Base-by-base conservation (phyloP, 2,329 filamentous ascomycete genomes). In the Nigrospora sphaerica region DNA sequence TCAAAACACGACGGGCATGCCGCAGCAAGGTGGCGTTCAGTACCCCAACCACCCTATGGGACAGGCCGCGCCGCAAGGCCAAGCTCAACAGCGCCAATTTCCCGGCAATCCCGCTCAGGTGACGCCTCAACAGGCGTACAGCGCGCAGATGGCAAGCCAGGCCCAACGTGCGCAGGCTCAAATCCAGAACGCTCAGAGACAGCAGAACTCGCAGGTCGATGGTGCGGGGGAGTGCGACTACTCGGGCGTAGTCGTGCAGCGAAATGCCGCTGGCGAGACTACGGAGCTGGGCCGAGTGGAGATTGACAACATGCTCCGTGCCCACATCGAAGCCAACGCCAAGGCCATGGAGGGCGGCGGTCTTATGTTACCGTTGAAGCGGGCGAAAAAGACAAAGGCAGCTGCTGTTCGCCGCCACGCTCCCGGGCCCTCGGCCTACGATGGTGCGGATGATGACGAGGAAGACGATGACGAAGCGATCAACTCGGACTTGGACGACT, bases 401-500 rank as follows among this genome's bases (percentile, higher is more conserved):
- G 66, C 62, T 42, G 56, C 62, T 50, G 52, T 60, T 34, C 58
- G 57, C 14, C 54, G 52, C 34, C 49, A 49, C 46, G 55, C 56
- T 13, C 61, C 59, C 32, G 67, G 67, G 9, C 59, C 70, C 9
- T 67, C 67, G 32, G 70, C 83, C 49, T 75, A 78, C 44, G 85
- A 92, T 55, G 86, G 84, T 5, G 72, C 74, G 35, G 80, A 78
- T 39, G 75, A 80, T 33, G 74, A 78, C 48, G 69, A 76, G 19
- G 80, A 80, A 12, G 91, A 95, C 12, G 91, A 96, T 53, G 92
- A 95, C 54, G 91, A 98, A 64, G 93, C 92, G 2, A 98, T 98
- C 70, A 98, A 98, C 66, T 97, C 93, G 1, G 93, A 98, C 59
- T 81, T 98, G 4, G 93, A 98, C 62, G 93, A 98, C 61, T 83